Base-by-base conservation (phyloP, 2,329 filamentous ascomycete species). In the Cordyceps sp. region DNA sequence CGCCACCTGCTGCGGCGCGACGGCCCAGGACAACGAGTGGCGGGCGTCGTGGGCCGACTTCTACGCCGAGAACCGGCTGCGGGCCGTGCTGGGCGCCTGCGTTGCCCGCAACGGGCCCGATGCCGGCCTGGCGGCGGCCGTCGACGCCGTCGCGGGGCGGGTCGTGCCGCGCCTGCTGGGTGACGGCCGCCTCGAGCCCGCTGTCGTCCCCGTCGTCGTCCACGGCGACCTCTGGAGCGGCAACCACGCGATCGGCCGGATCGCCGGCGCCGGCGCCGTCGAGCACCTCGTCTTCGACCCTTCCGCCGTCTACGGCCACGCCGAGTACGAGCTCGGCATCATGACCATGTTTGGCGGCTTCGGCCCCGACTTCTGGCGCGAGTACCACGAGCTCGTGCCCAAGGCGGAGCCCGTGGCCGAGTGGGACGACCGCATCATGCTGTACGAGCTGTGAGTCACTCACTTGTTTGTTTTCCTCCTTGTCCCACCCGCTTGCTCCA, bases 311-410 rank as follows among this genome's bases (percentile, higher is more conserved):
- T 94, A 92, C 47, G 83, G 78, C 2, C 86, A 94, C 50, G 78
- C 68, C 2, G 88, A 96, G 59, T 94, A 78, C 52, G 88, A 94
- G 42, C 59, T 93, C 32, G 88, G 88, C 1, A 93, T 93, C 42
- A 94, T 94, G 85, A 71, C 69, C 32, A 93, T 94, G 85, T 96
- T 94, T 64, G 86, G 86, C 1, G 88, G 88, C 0, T 93, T 92
- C 53, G 74, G 74, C 1, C 45, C 52, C 0, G 52, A 47, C 1
- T 93, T 93, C 45, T 74, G 80, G 63, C 65, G 65, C 21, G 82
- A 90, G 48, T 96, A 94, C 50, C 71, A 81, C 49, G 52, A 59
- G 25, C 47, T 84, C 17, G 73, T 86, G 29, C 78, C 79, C 1
- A 92, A 79, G 58, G 76, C 78, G 8, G 81, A 93, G 49, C 86